Evolutionary conservation across 805 yeast species (phyloP).

Genomic region (Zygosaccharomyces siamensis): DNA sequence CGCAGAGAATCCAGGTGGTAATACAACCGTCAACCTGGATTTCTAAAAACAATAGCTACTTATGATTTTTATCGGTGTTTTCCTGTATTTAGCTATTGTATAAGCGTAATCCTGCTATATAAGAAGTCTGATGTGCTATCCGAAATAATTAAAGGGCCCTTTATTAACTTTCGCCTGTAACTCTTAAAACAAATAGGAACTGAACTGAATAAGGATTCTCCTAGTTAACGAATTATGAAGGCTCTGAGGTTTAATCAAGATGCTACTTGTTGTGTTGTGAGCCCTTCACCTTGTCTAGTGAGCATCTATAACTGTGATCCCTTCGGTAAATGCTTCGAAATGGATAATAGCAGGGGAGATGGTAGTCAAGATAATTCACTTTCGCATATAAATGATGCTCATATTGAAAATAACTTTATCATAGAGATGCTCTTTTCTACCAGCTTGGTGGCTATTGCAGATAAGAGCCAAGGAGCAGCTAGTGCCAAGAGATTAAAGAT

Average conservation of each 20-base stretch:
- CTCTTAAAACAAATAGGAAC: neutral
- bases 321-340: conserved; percentile 63
- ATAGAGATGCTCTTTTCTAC: conserved; percentile 91
- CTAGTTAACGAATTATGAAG: conserved; percentile 27
- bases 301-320: conserved; percentile 85
- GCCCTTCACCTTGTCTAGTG: conserved; percentile 61
- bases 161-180: neutral
- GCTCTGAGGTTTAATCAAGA: conserved; percentile 85
- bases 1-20: neutral
- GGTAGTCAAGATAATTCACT: conserved; percentile 1
- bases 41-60: conserved; percentile 3
- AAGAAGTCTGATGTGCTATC: neutral
- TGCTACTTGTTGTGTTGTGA: conserved; percentile 66
- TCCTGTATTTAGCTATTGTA: neutral
- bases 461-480: conserved; percentile 57
- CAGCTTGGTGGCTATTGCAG: conserved; percentile 78
- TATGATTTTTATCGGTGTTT: neutral
- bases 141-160: neutral
- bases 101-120: neutral
- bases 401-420: conserved; percentile 43
- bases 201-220: neutral
- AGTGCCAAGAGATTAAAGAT: conserved; percentile 60
- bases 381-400: conserved; percentile 7
- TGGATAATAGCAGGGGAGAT: conserved; percentile 29
- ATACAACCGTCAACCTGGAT: conserved; percentile 11